Evolutionary conservation across 2,329 filamentous ascomycete genomes (phyloP).

Genomic region (Daldinia sp.): DNA sequence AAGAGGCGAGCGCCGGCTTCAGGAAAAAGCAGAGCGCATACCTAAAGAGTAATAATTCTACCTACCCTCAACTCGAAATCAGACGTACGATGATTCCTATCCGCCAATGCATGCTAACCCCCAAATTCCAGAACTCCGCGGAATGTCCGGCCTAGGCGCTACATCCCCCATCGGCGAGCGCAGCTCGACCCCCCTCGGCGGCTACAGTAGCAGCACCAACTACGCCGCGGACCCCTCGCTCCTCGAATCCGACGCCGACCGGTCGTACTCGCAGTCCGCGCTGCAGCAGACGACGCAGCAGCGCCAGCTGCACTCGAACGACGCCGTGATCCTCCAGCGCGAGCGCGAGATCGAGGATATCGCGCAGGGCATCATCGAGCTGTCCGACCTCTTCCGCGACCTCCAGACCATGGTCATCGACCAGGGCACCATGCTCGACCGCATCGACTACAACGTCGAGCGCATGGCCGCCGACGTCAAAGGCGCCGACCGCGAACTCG

Average conservation of each 20-base stretch:
- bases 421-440: slow-evolving; percentile 89
- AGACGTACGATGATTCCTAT: background rate
- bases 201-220: slow-evolving; percentile 55
- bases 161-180: slow-evolving; percentile 64
- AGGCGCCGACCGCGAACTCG: slow-evolving; percentile 90
- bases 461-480: slow-evolving; percentile 94
- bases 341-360: slow-evolving; percentile 98
- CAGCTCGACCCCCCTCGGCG: slow-evolving; percentile 61
- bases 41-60: slow-evolving; percentile 78
- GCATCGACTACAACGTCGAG: slow-evolving; percentile 98
- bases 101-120: slow-evolving; percentile 1
- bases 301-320: slow-evolving; percentile 78
- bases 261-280: slow-evolving; percentile 89
- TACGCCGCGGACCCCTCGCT: slow-evolving; percentile 87
- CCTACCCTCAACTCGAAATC: background rate
- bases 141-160: slow-evolving; percentile 72
- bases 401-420: slow-evolving; percentile 96
- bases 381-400: slow-evolving; percentile 96
- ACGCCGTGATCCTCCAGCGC: slow-evolving; percentile 87
- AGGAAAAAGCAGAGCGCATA: slow-evolving; percentile 98
- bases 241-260: slow-evolving; percentile 93
- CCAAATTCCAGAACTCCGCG: slow-evolving; percentile 73
- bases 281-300: slow-evolving; percentile 77
- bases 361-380: slow-evolving; percentile 95
- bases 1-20: slow-evolving; percentile 91